A percentile compares a stretch with the other conserved stretches of the same genome.
Conservation (phyloP, 768 basidiomycete species). For the Podaxis sp. region DNA sequence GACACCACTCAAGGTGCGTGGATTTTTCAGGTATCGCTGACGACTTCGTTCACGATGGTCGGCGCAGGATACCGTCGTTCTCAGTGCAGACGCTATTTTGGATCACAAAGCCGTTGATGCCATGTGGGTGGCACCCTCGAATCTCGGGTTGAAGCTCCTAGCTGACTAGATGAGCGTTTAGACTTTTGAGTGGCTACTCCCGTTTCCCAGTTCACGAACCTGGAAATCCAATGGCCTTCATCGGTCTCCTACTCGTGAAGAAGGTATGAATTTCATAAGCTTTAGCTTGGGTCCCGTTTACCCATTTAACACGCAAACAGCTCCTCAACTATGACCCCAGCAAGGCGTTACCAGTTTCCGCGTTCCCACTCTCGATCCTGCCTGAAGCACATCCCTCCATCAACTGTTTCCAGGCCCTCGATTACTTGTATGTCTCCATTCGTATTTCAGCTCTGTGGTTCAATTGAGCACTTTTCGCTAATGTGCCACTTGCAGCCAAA, state of each 20-base stretch:
- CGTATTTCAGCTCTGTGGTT: not conserved
- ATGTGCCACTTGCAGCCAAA: constrained; percentile 53
- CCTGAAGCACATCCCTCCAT: constrained; percentile 88
- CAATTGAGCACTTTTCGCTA: not conserved
- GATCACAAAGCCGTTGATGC: constrained; percentile 76
- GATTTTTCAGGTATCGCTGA: constrained; percentile 13
- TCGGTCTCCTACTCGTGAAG: constrained; percentile 81
- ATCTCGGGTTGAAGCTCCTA: not conserved
- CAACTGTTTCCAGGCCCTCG: constrained; percentile 92
- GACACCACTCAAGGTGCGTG: constrained; percentile 67
- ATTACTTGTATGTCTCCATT: constrained; percentile 69
- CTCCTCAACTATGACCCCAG: constrained; percentile 87
- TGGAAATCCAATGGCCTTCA: constrained; percentile 61
- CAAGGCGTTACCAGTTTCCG: constrained; percentile 66
- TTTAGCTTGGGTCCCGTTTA: too few relatives aligned
- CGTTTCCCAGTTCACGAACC: constrained; percentile 86
- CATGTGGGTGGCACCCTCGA: constrained; percentile 38
- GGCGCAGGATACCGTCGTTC: constrained; percentile 71
- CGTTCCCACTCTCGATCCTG: constrained; percentile 75
- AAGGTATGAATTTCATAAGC: constrained; percentile 40
- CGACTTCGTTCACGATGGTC: not conserved
- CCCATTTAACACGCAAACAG: constrained; percentile 28
- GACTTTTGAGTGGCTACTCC: constrained; percentile 80
- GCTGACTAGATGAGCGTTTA: constrained; percentile 20
- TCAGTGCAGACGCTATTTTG: constrained; percentile 73